Evolutionary conservation across 768 basidiomycete genomes (phyloP).

Genomic region (Rhizopogon sp.): DNA sequence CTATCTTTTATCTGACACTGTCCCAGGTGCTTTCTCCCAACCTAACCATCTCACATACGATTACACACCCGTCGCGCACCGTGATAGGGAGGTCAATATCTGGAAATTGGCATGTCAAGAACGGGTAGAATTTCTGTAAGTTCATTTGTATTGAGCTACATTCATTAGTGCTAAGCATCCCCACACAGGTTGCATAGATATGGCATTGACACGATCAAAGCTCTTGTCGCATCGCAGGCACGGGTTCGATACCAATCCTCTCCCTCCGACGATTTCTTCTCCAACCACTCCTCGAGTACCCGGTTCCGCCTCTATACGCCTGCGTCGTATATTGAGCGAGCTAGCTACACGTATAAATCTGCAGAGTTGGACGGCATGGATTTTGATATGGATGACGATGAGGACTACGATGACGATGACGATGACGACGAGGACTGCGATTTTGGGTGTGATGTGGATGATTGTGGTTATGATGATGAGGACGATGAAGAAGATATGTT

Average conservation of each 20-base stretch:
- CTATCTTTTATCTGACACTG: not conserved
- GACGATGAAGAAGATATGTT: conserved; percentile 8
- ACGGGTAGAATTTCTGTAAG: conserved; percentile 28
- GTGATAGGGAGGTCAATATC: conserved; percentile 30
- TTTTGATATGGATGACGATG: conserved; percentile 26
- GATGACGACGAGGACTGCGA: conserved; percentile 28
- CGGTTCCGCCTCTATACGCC: conserved; percentile 28
- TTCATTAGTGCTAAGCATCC: not conserved
- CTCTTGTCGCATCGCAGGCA: conserved; percentile 24
- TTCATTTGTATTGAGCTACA: not conserved
- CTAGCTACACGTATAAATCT: conserved; percentile 26
- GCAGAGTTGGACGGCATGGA: conserved; percentile 21
- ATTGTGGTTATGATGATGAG: conserved; percentile 12
- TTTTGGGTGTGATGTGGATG: conserved; percentile 5
- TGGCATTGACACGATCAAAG: conserved; percentile 27
- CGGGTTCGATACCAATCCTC: conserved; percentile 2
- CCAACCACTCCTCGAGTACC: conserved; percentile 1
- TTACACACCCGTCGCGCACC: conserved; percentile 19
- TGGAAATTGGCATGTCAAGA: conserved; percentile 31
- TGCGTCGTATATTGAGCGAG: not conserved
- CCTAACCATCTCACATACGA: not conserved
- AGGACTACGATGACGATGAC: conserved; percentile 17
- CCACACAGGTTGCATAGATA: conserved; percentile 25
- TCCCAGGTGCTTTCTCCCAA: not conserved
- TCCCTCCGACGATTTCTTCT: not conserved